phyloP scores from a whole-genome alignment of 768 basidiomycete genomes.

The Psilocybe azurescens region DNA sequence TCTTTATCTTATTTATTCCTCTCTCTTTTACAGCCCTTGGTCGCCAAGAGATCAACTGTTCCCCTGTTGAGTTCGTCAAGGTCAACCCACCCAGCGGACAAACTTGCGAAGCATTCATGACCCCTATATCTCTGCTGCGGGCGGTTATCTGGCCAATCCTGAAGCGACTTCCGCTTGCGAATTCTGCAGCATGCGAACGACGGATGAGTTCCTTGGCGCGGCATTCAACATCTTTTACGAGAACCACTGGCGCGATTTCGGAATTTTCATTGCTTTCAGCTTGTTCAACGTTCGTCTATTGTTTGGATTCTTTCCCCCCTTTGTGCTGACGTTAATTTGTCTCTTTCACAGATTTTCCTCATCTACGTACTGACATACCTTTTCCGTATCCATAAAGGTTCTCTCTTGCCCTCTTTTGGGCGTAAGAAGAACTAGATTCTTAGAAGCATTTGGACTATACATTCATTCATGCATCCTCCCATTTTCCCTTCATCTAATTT shows the following conservation, averaged over 20 bases:
- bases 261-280: slow-evolving; percentile 46
- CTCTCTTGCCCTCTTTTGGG: neutral
- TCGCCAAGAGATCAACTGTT: slow-evolving; percentile 47
- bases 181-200: slow-evolving; percentile 63
- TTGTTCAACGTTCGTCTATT: neutral
- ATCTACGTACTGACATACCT: neutral
- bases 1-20: neutral
- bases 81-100: slow-evolving; percentile 58
- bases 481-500: no score
- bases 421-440: neutral
- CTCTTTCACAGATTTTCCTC: neutral
- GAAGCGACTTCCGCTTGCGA: slow-evolving; percentile 52
- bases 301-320: neutral
- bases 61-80: slow-evolving; percentile 52
- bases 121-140: slow-evolving; percentile 50
- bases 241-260: slow-evolving; percentile 59
- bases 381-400: neutral
- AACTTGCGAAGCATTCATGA: slow-evolving; percentile 59
- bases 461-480: no score
- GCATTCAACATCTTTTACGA: slow-evolving; percentile 62
- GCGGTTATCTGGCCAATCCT: slow-evolving; percentile 65
- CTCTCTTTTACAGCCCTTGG: slow-evolving; percentile 19
- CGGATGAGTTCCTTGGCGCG: slow-evolving; percentile 59
- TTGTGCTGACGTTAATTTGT: neutral
- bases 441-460: no score